phyloP scores from a whole-genome alignment of 495 filamentous ascomycete genomes.

The Penicillium macrosclerotiorum region DNA sequence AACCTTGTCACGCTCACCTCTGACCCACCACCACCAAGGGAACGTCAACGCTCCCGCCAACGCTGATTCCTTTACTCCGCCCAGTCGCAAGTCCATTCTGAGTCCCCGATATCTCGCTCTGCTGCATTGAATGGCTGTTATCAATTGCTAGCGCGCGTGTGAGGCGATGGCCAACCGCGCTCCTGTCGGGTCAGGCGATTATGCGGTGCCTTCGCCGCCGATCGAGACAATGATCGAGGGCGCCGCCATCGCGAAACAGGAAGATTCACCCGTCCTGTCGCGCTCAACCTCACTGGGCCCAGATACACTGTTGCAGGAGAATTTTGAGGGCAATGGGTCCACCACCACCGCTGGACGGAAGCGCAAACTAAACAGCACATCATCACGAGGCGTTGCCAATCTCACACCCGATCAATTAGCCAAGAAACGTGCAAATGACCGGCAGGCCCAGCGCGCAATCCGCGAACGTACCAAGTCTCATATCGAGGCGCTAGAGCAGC shows the following conservation, averaged over 20 bases:
- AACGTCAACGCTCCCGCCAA: neutral
- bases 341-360: conserved; percentile 38
- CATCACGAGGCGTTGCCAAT: conserved; percentile 68
- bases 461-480: conserved; percentile 77
- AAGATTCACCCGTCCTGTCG: conserved; percentile 33
- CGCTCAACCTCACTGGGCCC: conserved; percentile 29
- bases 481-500: conserved; percentile 72
- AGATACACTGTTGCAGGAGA: conserved; percentile 21
- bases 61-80: conserved; percentile 3
- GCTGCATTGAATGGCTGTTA: conserved; percentile 29
- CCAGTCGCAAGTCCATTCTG: conserved; percentile 1
- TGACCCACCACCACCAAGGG: conserved; percentile 6
- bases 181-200: conserved; percentile 24
- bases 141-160: conserved; percentile 26
- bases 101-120: neutral
- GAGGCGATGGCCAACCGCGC: conserved; percentile 43
- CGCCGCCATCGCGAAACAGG: conserved; percentile 23
- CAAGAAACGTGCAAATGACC: conserved; percentile 83
- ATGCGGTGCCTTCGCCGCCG: conserved; percentile 28
- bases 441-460: conserved; percentile 84
- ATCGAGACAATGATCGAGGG: conserved; percentile 16
- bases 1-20: conserved; percentile 1
- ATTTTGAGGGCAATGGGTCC: conserved; percentile 13
- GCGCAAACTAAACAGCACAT: conserved; percentile 49
- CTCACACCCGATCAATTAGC: conserved; percentile 70